These are phyloP conservation scores for Juncus inflexus DNA, from an alignment of 176 grass and related monocot genomes.

Conservation along the genomic window DNA sequence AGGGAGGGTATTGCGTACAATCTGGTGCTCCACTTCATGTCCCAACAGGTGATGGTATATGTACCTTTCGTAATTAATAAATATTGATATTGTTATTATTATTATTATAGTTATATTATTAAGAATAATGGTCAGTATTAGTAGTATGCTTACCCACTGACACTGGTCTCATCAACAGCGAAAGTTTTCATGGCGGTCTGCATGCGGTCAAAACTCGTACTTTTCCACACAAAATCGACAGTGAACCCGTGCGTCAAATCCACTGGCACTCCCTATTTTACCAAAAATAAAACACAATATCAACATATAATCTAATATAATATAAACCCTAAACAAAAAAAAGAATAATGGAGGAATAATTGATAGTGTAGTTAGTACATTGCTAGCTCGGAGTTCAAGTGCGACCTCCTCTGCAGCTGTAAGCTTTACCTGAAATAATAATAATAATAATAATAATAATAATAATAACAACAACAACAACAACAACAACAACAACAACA, in stretches of 20 bases:
- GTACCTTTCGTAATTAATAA: constrained; percentile 40
- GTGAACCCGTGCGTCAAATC: constrained; percentile 91
- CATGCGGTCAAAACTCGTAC: constrained; percentile 99
- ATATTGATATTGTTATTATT: too few species aligned
- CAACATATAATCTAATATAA: constrained; percentile 6
- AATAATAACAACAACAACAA: too few species aligned
- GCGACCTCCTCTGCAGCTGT: constrained; percentile 98
- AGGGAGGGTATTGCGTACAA: constrained; percentile 80
- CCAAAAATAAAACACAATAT: constrained; percentile 18
- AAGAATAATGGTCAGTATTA: constrained; percentile 7
- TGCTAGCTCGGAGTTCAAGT: constrained; percentile 90
- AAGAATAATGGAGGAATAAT: neutral
- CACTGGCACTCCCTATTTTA: constrained; percentile 76
- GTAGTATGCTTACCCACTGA: constrained; percentile 81
- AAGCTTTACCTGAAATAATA: constrained; percentile 79
- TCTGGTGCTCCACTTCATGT: constrained; percentile 97
- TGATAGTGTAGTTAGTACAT: constrained; percentile 39
- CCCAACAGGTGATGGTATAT: constrained; percentile 99
- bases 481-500: too few species aligned
- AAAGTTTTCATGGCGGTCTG: constrained; percentile 99
- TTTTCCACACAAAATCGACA: constrained; percentile 99
- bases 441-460: too few species aligned
- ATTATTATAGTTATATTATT: neutral
- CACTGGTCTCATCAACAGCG: constrained; percentile 97
- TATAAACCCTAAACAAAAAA: neutral